Evolutionary conservation across 768 basidiomycete genomes (phyloP).

Genomic region (Phallus indusiatus): DNA sequence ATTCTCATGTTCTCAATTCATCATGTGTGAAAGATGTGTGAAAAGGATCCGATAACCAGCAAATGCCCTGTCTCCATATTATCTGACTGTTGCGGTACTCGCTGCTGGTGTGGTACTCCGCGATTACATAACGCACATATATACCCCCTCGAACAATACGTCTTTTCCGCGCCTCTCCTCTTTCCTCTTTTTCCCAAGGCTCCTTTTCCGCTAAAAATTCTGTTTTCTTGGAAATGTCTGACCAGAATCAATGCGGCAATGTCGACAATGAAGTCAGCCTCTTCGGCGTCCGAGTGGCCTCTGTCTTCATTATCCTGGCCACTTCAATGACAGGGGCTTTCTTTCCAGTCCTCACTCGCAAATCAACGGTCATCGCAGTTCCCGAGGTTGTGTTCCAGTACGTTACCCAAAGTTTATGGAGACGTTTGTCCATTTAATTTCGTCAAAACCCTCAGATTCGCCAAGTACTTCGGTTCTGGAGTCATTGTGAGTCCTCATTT

Average conservation of each 20-base stretch:
- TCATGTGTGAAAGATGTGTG: not conserved
- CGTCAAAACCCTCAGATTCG: constrained; percentile 42
- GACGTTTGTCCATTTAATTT: not conserved
- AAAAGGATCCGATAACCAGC: not conserved
- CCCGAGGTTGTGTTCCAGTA: constrained; percentile 64
- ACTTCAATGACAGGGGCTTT: constrained; percentile 52
- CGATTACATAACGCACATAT: not conserved
- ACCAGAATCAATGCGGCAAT: constrained; percentile 30
- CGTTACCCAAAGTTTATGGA: constrained; percentile 17
- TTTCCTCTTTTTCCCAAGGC: not conserved
- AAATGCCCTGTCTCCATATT: not conserved
- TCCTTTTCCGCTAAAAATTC: not conserved
- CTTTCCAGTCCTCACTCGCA: constrained; percentile 59
- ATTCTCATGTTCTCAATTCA: not conserved
- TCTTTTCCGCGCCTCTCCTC: not conserved
- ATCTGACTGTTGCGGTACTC: not conserved
- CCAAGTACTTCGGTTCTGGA: constrained; percentile 87
- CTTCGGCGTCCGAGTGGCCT: constrained; percentile 51
- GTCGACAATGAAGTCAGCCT: constrained; percentile 43
- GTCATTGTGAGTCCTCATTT: constrained; percentile 51
- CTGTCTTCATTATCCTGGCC: constrained; percentile 64
- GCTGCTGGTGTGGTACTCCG: not conserved
- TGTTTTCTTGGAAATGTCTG: not conserved
- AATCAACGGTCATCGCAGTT: constrained; percentile 41
- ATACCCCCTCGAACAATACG: not conserved